A percentile compares a stretch with the other conserved stretches of the same genome.
phyloP scores from a whole-genome alignment of 2,329 filamentous ascomycete genomes.

The Beauveria asiatica region DNA sequence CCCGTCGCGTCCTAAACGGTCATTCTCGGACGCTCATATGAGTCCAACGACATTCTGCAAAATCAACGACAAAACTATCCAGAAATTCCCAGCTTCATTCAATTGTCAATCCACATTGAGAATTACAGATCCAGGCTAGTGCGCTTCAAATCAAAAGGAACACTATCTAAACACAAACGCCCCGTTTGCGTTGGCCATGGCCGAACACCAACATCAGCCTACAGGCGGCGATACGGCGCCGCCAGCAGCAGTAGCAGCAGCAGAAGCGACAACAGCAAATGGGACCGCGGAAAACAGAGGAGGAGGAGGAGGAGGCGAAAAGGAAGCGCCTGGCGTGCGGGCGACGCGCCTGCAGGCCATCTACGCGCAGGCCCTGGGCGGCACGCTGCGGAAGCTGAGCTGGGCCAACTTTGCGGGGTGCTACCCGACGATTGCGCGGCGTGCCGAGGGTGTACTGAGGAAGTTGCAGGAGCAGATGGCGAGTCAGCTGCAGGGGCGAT shows the following conservation, averaged over 20 bases:
- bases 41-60: no score
- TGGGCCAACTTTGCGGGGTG: constrained; percentile 52
- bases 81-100: no score
- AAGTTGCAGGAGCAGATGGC: constrained; percentile 52
- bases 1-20: constrained; percentile 2
- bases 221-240: not conserved
- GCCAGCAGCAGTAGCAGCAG: no score
- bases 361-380: constrained; percentile 42
- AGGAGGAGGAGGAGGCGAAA: not conserved
- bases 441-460: constrained; percentile 41
- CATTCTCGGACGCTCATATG: not conserved
- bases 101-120: no score
- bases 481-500: constrained; percentile 43
- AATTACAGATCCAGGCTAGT: no score
- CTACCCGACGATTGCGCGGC: constrained; percentile 50
- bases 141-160: no score
- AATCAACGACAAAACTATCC: no score
- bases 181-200: not conserved
- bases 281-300: not conserved
- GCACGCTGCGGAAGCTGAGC: constrained; percentile 46
- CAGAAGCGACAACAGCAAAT: not conserved
- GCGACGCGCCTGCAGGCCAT: constrained; percentile 46
- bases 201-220: not conserved
- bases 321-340: constrained; percentile 41
- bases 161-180: no score